Percentiles rank a stretch among this genome's conserved stretches.
Conservation (phyloP, 2,329 filamentous ascomycete genomes). For the Fusarium longipes region DNA sequence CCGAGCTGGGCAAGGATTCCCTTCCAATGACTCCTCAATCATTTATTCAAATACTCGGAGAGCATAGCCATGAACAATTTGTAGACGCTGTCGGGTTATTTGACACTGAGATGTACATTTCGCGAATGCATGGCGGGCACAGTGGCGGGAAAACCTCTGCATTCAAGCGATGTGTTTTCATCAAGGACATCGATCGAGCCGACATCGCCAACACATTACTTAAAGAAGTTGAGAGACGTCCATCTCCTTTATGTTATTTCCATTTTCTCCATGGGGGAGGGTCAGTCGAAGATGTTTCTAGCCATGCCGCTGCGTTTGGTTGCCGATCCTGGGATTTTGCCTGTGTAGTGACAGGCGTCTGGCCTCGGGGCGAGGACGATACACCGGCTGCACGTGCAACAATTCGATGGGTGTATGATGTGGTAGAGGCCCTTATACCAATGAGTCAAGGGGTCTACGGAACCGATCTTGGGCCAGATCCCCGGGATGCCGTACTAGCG, state of each 20-base stretch:
- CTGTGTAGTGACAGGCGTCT: slow-evolving; percentile 72
- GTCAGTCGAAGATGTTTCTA: slow-evolving; percentile 57
- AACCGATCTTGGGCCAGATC: slow-evolving; percentile 72
- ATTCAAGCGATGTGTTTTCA: slow-evolving; percentile 73
- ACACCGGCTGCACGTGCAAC: slow-evolving; percentile 53
- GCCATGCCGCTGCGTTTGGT: slow-evolving; percentile 67
- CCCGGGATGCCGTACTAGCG: slow-evolving; percentile 64
- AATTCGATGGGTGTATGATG: slow-evolving; percentile 67
- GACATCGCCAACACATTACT: slow-evolving; percentile 54
- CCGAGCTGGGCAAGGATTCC: neutral
- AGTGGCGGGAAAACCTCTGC: slow-evolving; percentile 68
- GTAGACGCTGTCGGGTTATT: slow-evolving; percentile 65
- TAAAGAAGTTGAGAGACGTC: slow-evolving; percentile 59
- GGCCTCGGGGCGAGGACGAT: slow-evolving; percentile 64
- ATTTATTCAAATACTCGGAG: slow-evolving; percentile 48
- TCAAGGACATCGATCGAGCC: slow-evolving; percentile 58
- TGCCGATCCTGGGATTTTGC: slow-evolving; percentile 73
- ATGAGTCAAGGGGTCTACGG: slow-evolving; percentile 65
- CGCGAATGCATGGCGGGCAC: slow-evolving; percentile 68
- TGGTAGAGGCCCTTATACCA: slow-evolving; percentile 60
- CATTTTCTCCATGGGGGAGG: slow-evolving; percentile 71
- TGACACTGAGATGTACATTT: slow-evolving; percentile 70
- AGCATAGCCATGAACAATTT: slow-evolving; percentile 46
- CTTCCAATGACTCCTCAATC: neutral
- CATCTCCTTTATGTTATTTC: slow-evolving; percentile 67